Percentiles rank a stretch among this genome's conserved stretches.
Evolutionary conservation across 1,139 yeast genomes (phyloP).

Genomic region (Suhomyces maxii): DNA sequence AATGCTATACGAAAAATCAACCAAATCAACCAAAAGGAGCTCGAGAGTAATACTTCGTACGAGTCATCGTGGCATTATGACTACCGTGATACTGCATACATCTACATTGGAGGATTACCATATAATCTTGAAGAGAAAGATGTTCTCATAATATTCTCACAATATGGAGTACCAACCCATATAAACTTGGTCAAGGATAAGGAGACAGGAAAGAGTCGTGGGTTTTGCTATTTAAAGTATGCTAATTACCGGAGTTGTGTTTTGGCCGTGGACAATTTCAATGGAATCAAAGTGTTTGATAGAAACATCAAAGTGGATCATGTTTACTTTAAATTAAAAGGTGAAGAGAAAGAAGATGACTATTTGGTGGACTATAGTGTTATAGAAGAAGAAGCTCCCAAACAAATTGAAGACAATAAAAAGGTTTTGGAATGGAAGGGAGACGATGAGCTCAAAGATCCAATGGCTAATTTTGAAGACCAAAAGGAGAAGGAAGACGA

Average conservation of each 20-base stretch:
- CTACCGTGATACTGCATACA: slow-evolving; percentile 62
- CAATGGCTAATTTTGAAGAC: slow-evolving; percentile 5
- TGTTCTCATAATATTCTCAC: slow-evolving; percentile 76
- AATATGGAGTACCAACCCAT: slow-evolving; percentile 85
- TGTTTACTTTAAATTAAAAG: slow-evolving; percentile 59
- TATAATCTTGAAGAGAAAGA: slow-evolving; percentile 69
- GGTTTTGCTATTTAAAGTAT: slow-evolving; percentile 82
- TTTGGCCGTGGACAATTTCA: slow-evolving; percentile 85
- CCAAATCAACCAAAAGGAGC: slow-evolving; percentile 65
- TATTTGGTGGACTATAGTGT: slow-evolving; percentile 36
- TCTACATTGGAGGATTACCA: slow-evolving; percentile 72
- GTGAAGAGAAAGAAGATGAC: slow-evolving; percentile 50
- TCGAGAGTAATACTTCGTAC: slow-evolving; percentile 57
- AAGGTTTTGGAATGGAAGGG: neutral
- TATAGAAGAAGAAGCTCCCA: slow-evolving; percentile 11
- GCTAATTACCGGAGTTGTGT: slow-evolving; percentile 80
- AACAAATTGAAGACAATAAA: slow-evolving; percentile 2
- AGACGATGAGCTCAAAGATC: slow-evolving; percentile 18
- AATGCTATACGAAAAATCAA: slow-evolving; percentile 52
- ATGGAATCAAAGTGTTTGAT: slow-evolving; percentile 67
- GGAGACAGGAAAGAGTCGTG: slow-evolving; percentile 66
- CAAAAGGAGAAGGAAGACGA: slow-evolving; percentile 6
- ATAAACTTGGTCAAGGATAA: slow-evolving; percentile 69
- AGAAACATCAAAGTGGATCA: slow-evolving; percentile 71
- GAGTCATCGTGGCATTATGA: slow-evolving; percentile 89